Evolutionary conservation across 331 rosid genomes (phyloP), one percentile per base, ranked within the genome.

Genomic region (Pyrus hybrid): DNA sequence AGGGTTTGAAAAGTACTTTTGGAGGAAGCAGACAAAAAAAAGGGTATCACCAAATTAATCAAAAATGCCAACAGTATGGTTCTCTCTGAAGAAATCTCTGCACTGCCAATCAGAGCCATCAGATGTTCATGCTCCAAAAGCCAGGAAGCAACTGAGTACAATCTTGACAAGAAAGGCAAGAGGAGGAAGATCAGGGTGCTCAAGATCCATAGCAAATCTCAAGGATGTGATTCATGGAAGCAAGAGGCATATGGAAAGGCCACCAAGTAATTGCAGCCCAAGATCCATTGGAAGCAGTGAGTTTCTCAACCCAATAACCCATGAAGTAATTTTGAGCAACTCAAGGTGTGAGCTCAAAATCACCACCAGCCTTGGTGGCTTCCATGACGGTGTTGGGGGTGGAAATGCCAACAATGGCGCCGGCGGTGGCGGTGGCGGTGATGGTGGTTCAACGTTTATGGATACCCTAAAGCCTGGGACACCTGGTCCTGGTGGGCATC

Each of bases 171-270:
- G 90, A 81, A 92, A 85, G 73, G 80, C 88, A 49, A 62, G 70
- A 60, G 72, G 72, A 13, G 84, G 78, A 12, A 88, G 96, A 81
- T 94, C 97, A 53, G 97, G 99, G 5, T 94, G 99, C 84, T 94
- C 99, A 23, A 91, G 99, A 89, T 92, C 97, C 58, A 94, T 94
- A 68, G 95, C 99, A 57, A 94, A 94, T 88, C 97, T 94, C 83
- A 91, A 87, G 79, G 99, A 94, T 88, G 99, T 94, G 16, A 94
- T 94, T 76, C 99, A 94, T 86, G 99, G 99, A 32, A 94, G 99
- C 81, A 94, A 92, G 80, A 85, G 99, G 70, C 99, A 94, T 70
- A 72, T 89, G 22, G 97, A 94, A 20, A 90, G 88, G 85, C 97
- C 99, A 22, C 99, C 96, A 53, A 94, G 88, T 23, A 72, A 72